Evolutionary conservation across 140 eudicot species (phyloP).

Genomic region (Ambrosia hybrid): DNA sequence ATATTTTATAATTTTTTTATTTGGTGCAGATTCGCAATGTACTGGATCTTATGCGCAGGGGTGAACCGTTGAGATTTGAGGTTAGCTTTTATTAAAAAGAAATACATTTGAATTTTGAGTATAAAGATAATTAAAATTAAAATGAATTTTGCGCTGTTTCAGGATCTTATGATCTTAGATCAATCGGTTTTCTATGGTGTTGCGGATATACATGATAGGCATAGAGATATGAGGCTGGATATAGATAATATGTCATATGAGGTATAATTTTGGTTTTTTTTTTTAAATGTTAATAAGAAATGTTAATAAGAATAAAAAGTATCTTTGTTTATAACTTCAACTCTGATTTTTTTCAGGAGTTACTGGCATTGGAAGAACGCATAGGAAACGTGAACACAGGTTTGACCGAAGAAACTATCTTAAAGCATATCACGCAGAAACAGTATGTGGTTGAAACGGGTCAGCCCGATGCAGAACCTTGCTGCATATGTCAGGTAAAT

Average conservation of each 20-base stretch:
- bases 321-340: not conserved
- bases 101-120: not conserved
- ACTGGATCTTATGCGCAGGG: slow-evolving; percentile 86
- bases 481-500: slow-evolving; percentile 79
- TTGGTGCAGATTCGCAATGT: slow-evolving; percentile 71
- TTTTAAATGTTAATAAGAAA: not conserved
- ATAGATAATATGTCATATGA: slow-evolving; percentile 98
- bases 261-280: slow-evolving; percentile 29
- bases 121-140: not conserved
- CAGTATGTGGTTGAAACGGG: slow-evolving; percentile 34
- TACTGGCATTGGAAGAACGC: slow-evolving; percentile 89
- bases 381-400: slow-evolving; percentile 88
- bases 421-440: slow-evolving; percentile 45
- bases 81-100: slow-evolving; percentile 36
- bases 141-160: slow-evolving; percentile 17
- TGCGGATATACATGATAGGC: slow-evolving; percentile 78
- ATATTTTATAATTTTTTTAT: not conserved
- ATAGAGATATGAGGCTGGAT: slow-evolving; percentile 92
- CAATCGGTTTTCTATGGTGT: slow-evolving; percentile 71
- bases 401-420: slow-evolving; percentile 61
- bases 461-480: slow-evolving; percentile 60
- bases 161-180: slow-evolving; percentile 94
- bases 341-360: slow-evolving; percentile 47
- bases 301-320: not conserved
- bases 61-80: slow-evolving; percentile 87